Base-by-base conservation (phyloP, 1,284 basidiomycete species). In the Puccinia novopanici region DNA sequence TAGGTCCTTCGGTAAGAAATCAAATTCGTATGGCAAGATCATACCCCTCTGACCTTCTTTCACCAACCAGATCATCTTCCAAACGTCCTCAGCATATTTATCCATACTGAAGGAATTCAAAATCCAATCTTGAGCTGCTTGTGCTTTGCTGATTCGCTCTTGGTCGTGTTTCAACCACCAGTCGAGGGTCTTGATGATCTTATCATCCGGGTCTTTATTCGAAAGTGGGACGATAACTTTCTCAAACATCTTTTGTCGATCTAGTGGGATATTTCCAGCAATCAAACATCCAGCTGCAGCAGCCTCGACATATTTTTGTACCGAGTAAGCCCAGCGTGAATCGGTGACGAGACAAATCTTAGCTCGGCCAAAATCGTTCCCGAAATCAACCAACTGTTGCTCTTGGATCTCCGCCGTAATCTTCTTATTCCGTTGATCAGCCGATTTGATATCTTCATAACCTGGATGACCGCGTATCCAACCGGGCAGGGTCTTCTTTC, bases 401-500 rank as follows among this genome's bases (percentile, higher is more conserved):
- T 79, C 77, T 63, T 79, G 77, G 12, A 71, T 71, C 42, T 59
- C 68, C 13, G 77, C 77, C 1, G 65, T 79, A 6, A 79, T 22
- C 19, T 50, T 34, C 59, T 40, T 68, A 52, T 71, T 72, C 22
- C 77, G 34, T 50, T 79, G 63, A 45, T 79, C 68, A 19, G 77
- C 67, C 12, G 54, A 42, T 55, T 79, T 79, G 54, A 79, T 79
- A 52, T 79, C 77, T 61, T 79, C 77, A 50, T 79, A 79, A 8
- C 77, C 77, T 45, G 77, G 77, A 79, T 79, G 77, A 48, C 77
- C 77, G 24, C 68, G 67, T 45, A 79, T 79, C 77, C 77, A 79
- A 72, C 77, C 77, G 12, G 77, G 77, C 13, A 79, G 42, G 22
- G 77, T 61, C 42, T 79, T 71, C 71, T 79, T 79, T 40, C 77